Conservation (phyloP, 768 basidiomycete species). For the Neoboletus subvelutipes region DNA sequence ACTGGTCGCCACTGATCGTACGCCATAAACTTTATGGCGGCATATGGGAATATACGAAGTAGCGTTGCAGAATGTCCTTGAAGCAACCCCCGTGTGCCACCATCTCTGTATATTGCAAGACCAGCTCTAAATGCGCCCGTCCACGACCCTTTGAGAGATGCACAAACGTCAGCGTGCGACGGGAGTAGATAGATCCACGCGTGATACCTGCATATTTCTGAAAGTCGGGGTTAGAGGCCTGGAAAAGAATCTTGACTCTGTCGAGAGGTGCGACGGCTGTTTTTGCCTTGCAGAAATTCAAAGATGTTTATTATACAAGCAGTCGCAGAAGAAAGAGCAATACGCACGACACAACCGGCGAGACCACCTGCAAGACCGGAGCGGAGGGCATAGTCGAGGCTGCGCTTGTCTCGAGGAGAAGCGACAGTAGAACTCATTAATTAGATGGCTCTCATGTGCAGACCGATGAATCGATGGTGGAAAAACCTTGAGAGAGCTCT, state of each 20-base stretch:
- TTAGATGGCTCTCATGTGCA: constrained; percentile 13
- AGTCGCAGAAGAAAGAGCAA: not conserved
- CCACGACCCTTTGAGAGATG: constrained; percentile 67
- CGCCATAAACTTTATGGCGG: constrained; percentile 94
- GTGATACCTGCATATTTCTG: constrained; percentile 86
- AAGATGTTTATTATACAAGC: constrained; percentile 9
- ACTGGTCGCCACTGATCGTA: constrained; percentile 88
- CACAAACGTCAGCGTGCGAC: constrained; percentile 13
- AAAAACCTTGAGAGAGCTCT: not conserved
- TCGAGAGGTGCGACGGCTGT: constrained; percentile 95
- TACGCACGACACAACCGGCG: constrained; percentile 88
- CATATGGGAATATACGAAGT: constrained; percentile 93
- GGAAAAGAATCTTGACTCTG: constrained; percentile 97
- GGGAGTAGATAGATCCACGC: constrained; percentile 25
- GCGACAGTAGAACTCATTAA: constrained; percentile 35
- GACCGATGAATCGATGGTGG: not conserved
- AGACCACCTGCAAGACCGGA: constrained; percentile 91
- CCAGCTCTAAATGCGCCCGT: constrained; percentile 80
- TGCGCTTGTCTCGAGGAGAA: constrained; percentile 51
- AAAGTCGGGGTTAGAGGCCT: constrained; percentile 94
- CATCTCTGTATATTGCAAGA: constrained; percentile 62
- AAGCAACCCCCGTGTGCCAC: constrained; percentile 77
- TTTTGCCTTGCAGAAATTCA: constrained; percentile 63
- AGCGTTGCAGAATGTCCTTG: constrained; percentile 97
- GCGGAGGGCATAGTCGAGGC: constrained; percentile 61